A percentile compares a stretch with the other conserved stretches of the same genome.
Conservation (phyloP, 352 stramenopile genomes). For the Phytopythium oedochilum region DNA sequence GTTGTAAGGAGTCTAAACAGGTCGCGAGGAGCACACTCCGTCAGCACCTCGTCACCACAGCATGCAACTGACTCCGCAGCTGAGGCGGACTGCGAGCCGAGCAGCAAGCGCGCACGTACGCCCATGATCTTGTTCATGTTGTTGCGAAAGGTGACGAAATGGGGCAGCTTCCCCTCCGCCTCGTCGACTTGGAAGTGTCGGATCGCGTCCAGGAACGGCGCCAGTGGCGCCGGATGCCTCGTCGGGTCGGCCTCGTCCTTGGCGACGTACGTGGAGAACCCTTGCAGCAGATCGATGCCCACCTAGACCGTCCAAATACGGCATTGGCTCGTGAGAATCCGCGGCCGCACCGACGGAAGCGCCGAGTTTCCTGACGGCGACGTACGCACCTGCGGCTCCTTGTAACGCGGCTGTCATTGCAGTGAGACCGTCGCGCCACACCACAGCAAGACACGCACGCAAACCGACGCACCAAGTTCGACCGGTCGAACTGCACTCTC, state of each 20-base stretch:
- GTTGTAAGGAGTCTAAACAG: conserved; percentile 68
- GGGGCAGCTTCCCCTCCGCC: conserved; percentile 9
- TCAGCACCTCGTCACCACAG: too few relatives aligned
- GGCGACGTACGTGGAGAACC: conserved; percentile 40
- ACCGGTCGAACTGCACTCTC: conserved; percentile 48
- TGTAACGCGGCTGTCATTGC: conserved; percentile 27
- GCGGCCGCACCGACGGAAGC: too few relatives aligned
- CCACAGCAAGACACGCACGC: too few relatives aligned
- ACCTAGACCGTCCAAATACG: conserved; percentile 21
- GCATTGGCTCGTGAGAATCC: too few relatives aligned
- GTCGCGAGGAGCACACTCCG: too few relatives aligned
- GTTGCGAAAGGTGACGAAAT: conserved; percentile 75
- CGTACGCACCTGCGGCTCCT: conserved; percentile 14
- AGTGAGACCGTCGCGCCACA: neutral
- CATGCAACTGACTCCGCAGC: too few relatives aligned
- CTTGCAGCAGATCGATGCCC: conserved; percentile 53
- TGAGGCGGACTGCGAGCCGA: too few relatives aligned
- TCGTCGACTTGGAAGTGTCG: conserved; percentile 30
- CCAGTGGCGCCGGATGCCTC: conserved; percentile 39
- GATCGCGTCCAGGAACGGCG: conserved; percentile 38
- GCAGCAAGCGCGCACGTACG: conserved; percentile 18
- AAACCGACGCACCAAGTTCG: conserved; percentile 52
- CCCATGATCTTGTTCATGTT: conserved; percentile 85
- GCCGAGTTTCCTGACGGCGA: too few relatives aligned
- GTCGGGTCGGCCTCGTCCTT: conserved; percentile 49